Evolutionary conservation across 208 protist species (phyloP), one percentile per base, ranked within the genome.

Genomic region (Leishmania mexicana): DNA sequence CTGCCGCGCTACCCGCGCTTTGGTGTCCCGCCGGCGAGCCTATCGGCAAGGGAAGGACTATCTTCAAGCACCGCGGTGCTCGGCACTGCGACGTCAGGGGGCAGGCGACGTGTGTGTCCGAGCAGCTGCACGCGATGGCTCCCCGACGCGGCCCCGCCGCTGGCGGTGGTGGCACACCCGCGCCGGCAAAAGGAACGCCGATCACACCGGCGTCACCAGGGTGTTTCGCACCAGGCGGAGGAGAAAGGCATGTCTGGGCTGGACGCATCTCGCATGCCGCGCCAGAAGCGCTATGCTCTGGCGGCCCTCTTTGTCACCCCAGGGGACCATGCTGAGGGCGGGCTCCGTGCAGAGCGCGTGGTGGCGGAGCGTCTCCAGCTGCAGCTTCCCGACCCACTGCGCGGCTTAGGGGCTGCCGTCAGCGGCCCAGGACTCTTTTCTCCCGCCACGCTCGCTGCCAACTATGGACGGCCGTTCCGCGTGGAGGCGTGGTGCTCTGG

Each of bases 231-330:
- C 47, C 11, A 47, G 45, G 15, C 64, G 71, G 58, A 49, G 62
- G 70, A 81, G 31, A 51, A 79, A 28, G 60, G 47, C 60, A 73
- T 47, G n/a, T 31, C 58, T 4, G 60, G 49, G 49, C 64, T 67
- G 70, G 58, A 72, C 57, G 68, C 38, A 57, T 72, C 77, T 57
- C 42, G 24, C 4, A 58, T 73, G 51, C 62, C 78, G 47, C 83
- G 68, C 35, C 83, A 85, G 74, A 81, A 82, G 78, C 83, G 83
- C 4, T 60, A 87, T 13, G 92, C 93, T 0, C 49, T 94, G 75
- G 77, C 85, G 4, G 89, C 91, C 47, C 76, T 97, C 58, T 96
- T 94, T 75, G 90, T 97, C 15, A 77, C 89, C 5, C 91, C 93
- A 65, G 87, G 91, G 40, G 76, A 85, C 35, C 45, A 73, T 35